These are phyloP conservation scores for Lepidium sativum DNA, from an alignment of 345 rosid species.

Conservation along the genomic window DNA sequence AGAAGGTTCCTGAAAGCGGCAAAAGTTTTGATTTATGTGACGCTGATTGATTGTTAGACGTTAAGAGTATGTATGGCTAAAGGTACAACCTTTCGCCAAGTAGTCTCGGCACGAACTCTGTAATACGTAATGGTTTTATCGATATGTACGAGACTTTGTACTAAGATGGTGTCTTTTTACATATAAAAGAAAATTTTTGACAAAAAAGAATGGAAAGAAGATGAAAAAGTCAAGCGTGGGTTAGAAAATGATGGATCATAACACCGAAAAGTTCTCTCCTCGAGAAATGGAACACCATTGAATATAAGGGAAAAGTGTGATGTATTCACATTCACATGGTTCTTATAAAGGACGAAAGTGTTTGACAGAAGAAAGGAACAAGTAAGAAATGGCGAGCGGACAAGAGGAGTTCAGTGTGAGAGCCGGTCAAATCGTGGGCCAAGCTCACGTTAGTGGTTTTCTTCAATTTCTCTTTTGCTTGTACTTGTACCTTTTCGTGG, in stretches of 20 bases:
- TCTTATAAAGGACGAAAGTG: neutral
- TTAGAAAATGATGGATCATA: conserved; percentile 18
- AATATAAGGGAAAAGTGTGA: no score
- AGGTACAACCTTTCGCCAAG: neutral
- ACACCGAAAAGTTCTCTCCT: neutral
- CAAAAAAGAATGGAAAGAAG: neutral
- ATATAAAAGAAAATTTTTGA: neutral
- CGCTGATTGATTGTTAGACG: conserved; percentile 4
- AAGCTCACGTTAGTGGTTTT: conserved; percentile 19
- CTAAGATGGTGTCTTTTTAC: neutral
- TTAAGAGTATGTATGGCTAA: neutral
- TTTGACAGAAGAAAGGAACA: neutral
- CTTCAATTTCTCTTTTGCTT: conserved; percentile 16
- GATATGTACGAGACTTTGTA: neutral
- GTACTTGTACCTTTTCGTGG: neutral
- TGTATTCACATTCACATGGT: neutral
- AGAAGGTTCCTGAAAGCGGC: conserved; percentile 2
- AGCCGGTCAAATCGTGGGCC: conserved; percentile 29
- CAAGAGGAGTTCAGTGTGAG: conserved; percentile 21
- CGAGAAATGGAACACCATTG: conserved; percentile 9
- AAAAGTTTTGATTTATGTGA: conserved; percentile 9
- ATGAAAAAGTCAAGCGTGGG: conserved; percentile 1
- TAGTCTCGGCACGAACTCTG: conserved; percentile 2
- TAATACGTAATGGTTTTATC: conserved; percentile 9
- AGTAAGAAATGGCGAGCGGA: conserved; percentile 25